A percentile compares a stretch with the other conserved stretches of the same genome.
Conservation (phyloP, 495 filamentous ascomycete species). For the Penicillium goetzii region DNA sequence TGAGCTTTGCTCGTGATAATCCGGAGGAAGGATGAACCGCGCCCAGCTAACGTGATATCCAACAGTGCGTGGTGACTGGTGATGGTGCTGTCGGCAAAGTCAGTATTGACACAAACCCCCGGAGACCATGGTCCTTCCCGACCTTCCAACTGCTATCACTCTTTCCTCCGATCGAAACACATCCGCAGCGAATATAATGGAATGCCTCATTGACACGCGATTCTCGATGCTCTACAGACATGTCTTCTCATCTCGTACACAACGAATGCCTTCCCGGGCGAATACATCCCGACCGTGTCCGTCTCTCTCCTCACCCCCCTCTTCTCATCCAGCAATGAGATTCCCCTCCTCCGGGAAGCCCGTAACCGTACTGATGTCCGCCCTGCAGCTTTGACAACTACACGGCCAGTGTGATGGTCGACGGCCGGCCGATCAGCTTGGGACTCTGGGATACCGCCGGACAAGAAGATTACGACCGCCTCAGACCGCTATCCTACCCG, state of each 20-base stretch:
- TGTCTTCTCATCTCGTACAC: slow-evolving; percentile 99
- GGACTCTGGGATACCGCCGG: slow-evolving; percentile 99
- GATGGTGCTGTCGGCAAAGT: slow-evolving; percentile 99
- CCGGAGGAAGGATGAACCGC: neutral
- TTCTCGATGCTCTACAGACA: slow-evolving; percentile 61
- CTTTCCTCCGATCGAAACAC: slow-evolving; percentile 1
- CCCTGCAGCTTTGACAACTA: slow-evolving; percentile 91
- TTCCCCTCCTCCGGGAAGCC: neutral
- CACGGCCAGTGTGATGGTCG: slow-evolving; percentile 97
- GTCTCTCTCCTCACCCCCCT: slow-evolving; percentile 40
- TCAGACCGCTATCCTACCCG: slow-evolving; percentile 93
- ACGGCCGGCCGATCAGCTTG: slow-evolving; percentile 94
- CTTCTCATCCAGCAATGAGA: neutral
- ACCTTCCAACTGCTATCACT: neutral
- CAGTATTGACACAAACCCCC: slow-evolving; percentile 29
- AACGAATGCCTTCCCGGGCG: slow-evolving; percentile 97
- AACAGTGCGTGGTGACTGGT: slow-evolving; percentile 94
- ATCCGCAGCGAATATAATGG: neutral
- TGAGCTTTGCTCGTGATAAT: slow-evolving; percentile 31
- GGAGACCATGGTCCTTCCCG: neutral
- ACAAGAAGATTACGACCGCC: slow-evolving; percentile 97
- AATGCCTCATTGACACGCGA: slow-evolving; percentile 2
- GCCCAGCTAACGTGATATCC: slow-evolving; percentile 18
- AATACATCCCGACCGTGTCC: slow-evolving; percentile 99
- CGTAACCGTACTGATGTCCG: slow-evolving; percentile 13